A percentile compares a stretch with the other conserved stretches of the same genome.
Conservation (phyloP, 2,329 filamentous ascomycete species). For the Arthroderma sp. region DNA sequence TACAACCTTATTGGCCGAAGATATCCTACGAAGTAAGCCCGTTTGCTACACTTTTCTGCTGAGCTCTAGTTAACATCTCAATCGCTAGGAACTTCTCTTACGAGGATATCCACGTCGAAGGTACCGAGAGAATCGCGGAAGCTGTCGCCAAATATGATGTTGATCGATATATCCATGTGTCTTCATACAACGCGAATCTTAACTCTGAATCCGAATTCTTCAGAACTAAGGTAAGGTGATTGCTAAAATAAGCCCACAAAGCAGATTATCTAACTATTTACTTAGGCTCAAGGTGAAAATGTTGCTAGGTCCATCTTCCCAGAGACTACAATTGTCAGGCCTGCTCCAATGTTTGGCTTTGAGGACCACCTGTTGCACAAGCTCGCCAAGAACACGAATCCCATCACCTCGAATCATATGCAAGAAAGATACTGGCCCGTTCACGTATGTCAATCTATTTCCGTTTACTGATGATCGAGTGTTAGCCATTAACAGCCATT, state of each 20-base stretch:
- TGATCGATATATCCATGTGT: conserved; percentile 92
- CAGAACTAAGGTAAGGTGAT: conserved; percentile 58
- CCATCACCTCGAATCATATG: conserved; percentile 89
- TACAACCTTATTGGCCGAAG: conserved; percentile 91
- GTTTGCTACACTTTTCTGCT: conserved; percentile 19
- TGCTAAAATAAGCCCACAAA: neutral
- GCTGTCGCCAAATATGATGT: conserved; percentile 96
- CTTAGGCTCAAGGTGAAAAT: conserved; percentile 62
- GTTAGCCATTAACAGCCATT: conserved; percentile 4
- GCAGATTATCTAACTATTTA: conserved; percentile 9
- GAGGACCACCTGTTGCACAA: conserved; percentile 85
- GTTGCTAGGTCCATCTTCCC: conserved; percentile 82
- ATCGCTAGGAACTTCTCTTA: conserved; percentile 70
- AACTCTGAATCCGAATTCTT: conserved; percentile 81
- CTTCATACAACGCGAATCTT: conserved; percentile 76
- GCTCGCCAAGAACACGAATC: conserved; percentile 64
- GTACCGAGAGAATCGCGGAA: conserved; percentile 80
- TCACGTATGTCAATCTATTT: conserved; percentile 46
- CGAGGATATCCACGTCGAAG: conserved; percentile 85
- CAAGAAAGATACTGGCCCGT: conserved; percentile 82
- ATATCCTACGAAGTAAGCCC: conserved; percentile 79
- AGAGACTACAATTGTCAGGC: conserved; percentile 91
- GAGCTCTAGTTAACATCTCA: neutral
- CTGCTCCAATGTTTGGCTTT: conserved; percentile 85
- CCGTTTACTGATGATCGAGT: neutral